Evolutionary conservation across 176 grass and related monocot species (phyloP).

Genomic region (Bonia amplexicaulis): DNA sequence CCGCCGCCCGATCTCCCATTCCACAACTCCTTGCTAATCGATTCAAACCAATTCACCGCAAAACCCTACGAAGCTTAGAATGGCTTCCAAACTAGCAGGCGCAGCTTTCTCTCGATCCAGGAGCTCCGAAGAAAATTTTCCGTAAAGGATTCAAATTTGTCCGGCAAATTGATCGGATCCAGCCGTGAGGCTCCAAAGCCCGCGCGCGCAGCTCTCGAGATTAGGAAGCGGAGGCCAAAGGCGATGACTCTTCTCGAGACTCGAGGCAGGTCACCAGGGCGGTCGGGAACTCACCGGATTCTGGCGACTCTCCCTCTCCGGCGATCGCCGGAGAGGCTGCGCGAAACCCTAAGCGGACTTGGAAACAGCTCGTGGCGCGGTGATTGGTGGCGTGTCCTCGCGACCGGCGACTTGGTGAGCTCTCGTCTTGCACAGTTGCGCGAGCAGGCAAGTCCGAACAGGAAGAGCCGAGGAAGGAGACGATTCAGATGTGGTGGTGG

Average conservation of each 20-base stretch:
- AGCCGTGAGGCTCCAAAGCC: background rate
- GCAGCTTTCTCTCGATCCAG: background rate
- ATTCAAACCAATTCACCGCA: background rate
- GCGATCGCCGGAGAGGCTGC: background rate
- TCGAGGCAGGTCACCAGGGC: background rate
- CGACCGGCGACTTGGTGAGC: background rate
- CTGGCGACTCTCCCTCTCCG: background rate
- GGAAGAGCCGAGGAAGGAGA: background rate
- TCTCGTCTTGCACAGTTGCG: background rate
- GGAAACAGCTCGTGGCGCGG: background rate
- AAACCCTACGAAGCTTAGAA: background rate
- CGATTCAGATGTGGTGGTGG: background rate
- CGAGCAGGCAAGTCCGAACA: background rate
- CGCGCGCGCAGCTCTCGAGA: background rate
- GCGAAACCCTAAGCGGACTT: background rate
- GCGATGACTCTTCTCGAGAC: background rate
- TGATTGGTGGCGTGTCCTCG: background rate
- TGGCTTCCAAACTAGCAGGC: background rate
- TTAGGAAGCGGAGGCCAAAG: background rate
- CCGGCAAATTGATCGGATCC: conserved; percentile 2
- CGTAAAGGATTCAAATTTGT: background rate
- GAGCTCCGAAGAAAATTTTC: background rate
- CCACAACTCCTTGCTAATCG: conserved; percentile 2
- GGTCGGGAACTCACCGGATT: conserved; percentile 15
- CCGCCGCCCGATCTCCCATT: conserved; percentile 35